Evolutionary conservation across 1,284 basidiomycete genomes (phyloP).

Genomic region (Pterulicium gracile): DNA sequence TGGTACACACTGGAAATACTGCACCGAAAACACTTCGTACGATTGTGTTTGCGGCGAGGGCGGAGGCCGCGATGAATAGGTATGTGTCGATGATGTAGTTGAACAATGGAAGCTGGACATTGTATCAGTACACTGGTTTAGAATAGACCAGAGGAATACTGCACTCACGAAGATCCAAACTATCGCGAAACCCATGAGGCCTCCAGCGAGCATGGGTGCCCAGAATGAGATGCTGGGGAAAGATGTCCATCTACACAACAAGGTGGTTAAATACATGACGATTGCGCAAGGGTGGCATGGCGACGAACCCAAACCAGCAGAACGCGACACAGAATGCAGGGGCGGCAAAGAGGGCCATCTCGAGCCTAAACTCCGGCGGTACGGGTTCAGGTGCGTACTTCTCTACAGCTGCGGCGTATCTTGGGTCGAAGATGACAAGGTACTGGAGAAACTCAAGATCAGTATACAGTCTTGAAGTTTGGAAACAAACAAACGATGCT

Average conservation of each 20-base stretch:
- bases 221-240: conserved; percentile 42
- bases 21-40: conserved; percentile 46
- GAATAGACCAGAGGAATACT: conserved; percentile 4
- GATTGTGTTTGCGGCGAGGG: conserved; percentile 45
- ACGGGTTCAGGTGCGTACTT: conserved; percentile 42
- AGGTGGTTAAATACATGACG: conserved; percentile 2
- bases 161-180: conserved; percentile 45
- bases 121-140: background rate
- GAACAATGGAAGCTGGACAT: conserved; percentile 31
- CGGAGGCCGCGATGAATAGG: conserved; percentile 43
- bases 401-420: conserved; percentile 34
- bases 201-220: conserved; percentile 42
- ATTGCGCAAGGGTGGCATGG: conserved; percentile 19
- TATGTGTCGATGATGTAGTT: conserved; percentile 56
- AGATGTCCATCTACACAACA: conserved; percentile 35
- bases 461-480: too few species aligned
- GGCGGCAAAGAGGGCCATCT: conserved; percentile 40
- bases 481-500: conserved; percentile 16
- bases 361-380: conserved; percentile 57
- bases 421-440: conserved; percentile 39
- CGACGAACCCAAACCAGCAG: conserved; percentile 56
- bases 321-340: conserved; percentile 47
- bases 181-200: conserved; percentile 43
- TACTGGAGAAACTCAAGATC: conserved; percentile 29
- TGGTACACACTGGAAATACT: conserved; percentile 38